Evolutionary conservation across 2,329 filamentous ascomycete genomes (phyloP).

Genomic region (Cladophialophora immunda): DNA sequence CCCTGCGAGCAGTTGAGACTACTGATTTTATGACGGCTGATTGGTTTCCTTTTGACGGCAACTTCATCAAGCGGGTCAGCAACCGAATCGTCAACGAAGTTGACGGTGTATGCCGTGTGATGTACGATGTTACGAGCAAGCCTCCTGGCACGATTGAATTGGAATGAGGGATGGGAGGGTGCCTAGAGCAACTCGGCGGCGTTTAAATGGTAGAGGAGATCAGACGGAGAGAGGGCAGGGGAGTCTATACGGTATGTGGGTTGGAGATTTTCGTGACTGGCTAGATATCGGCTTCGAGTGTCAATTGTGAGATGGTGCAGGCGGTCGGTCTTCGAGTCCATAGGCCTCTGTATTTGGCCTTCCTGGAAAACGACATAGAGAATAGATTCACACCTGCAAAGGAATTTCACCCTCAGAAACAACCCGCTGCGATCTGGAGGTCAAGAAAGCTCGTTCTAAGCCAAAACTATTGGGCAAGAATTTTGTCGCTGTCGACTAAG

Average conservation of each 20-base stretch:
- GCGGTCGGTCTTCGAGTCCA: neutral
- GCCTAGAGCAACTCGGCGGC: neutral
- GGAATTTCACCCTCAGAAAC: neutral
- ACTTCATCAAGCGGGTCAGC: conserved; percentile 71
- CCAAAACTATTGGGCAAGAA: too few species aligned
- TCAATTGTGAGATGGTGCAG: neutral
- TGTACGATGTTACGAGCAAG: conserved; percentile 67
- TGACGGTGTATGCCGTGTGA: conserved; percentile 73
- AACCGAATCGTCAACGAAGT: conserved; percentile 79
- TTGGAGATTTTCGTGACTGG: neutral
- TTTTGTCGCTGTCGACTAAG: too few species aligned
- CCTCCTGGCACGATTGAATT: conserved; percentile 78
- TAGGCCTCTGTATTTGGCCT: neutral
- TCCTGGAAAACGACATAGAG: neutral
- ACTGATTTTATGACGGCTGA: conserved; percentile 80
- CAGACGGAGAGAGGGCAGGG: neutral
- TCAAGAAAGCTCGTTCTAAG: too few species aligned
- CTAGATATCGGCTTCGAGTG: neutral
- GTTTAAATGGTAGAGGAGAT: neutral
- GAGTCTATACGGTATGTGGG: neutral
- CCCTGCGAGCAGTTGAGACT: conserved; percentile 68
- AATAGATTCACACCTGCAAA: conserved; percentile 18
- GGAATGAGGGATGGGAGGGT: conserved; percentile 58
- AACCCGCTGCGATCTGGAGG: neutral
- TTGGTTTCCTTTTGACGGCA: conserved; percentile 70